Conservation (phyloP, 108 stramenopile species). For the Nannochloropsis granulata region DNA sequence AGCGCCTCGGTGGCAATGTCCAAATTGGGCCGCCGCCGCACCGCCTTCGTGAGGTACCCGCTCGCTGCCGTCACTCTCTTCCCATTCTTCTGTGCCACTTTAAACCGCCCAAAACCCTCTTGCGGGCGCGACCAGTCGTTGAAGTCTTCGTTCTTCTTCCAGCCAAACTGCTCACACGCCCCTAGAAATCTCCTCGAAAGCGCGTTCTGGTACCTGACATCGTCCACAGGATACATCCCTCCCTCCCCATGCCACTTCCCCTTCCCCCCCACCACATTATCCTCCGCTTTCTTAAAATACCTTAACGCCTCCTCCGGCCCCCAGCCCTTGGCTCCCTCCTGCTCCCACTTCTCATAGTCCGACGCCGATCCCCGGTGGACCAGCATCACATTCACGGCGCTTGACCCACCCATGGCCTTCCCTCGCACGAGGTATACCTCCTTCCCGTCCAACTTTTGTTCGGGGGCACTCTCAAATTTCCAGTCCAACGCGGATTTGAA, state of each 20-base stretch:
- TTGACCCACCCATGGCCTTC: slow-evolving; percentile 48
- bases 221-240: slow-evolving; percentile 10
- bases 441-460: not conserved
- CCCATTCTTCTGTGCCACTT: slow-evolving; percentile 39
- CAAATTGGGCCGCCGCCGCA: slow-evolving; percentile 37
- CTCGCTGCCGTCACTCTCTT: slow-evolving; percentile 41
- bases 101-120: slow-evolving; percentile 46
- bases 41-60: slow-evolving; percentile 36
- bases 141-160: slow-evolving; percentile 37
- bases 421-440: slow-evolving; percentile 36
- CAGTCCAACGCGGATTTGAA: slow-evolving; percentile 29
- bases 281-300: slow-evolving; percentile 43
- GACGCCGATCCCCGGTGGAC: slow-evolving; percentile 41
- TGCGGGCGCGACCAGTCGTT: slow-evolving; percentile 45
- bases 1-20: slow-evolving; percentile 32
- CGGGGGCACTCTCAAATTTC: slow-evolving; percentile 11
- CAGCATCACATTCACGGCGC: slow-evolving; percentile 44
- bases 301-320: slow-evolving; percentile 39
- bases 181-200: slow-evolving; percentile 29
- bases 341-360: slow-evolving; percentile 45
- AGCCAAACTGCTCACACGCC: slow-evolving; percentile 28
- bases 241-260: slow-evolving; percentile 18
- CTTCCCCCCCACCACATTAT: slow-evolving; percentile 10
- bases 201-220: slow-evolving; percentile 40
- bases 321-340: slow-evolving; percentile 32